These are phyloP conservation scores for Diutina scorzettiae DNA, from an alignment of 1,139 yeast genomes.

Conservation along the genomic window DNA sequence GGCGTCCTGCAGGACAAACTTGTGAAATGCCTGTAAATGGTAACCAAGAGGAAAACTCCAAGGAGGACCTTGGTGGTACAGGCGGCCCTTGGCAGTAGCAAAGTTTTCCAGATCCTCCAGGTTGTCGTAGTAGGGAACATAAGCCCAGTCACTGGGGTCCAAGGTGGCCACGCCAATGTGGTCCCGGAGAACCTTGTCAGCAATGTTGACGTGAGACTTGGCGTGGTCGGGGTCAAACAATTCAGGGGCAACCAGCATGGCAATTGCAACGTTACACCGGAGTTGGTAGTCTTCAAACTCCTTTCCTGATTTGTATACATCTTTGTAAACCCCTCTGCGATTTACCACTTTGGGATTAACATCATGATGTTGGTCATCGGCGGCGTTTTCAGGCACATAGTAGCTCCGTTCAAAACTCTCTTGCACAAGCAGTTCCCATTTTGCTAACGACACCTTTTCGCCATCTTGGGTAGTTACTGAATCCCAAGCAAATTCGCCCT, in stretches of 20 bases:
- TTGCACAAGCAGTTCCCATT: slow-evolving; percentile 65
- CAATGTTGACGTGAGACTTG: slow-evolving; percentile 47
- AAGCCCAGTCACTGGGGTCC: slow-evolving; percentile 86
- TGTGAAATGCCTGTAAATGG: slow-evolving; percentile 53
- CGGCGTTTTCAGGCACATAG: slow-evolving; percentile 56
- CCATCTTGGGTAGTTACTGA: slow-evolving; percentile 35
- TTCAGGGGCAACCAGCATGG: slow-evolving; percentile 91
- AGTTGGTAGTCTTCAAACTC: slow-evolving; percentile 90
- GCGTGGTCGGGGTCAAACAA: slow-evolving; percentile 58
- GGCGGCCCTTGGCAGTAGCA: slow-evolving; percentile 89
- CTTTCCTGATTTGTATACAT: slow-evolving; percentile 67
- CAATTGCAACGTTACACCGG: slow-evolving; percentile 86
- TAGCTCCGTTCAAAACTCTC: slow-evolving; percentile 68
- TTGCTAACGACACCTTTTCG: slow-evolving; percentile 32
- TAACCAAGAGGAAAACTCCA: slow-evolving; percentile 94
- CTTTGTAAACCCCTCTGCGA: slow-evolving; percentile 91
- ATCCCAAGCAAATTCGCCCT: slow-evolving; percentile 36
- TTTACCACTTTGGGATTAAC: slow-evolving; percentile 58
- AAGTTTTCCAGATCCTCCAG: slow-evolving; percentile 74
- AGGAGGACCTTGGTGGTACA: slow-evolving; percentile 98
- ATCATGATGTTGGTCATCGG: slow-evolving; percentile 39
- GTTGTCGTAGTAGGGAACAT: slow-evolving; percentile 79
- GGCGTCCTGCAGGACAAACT: slow-evolving; percentile 39
- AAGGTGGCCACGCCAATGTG: slow-evolving; percentile 88
- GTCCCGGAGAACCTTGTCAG: slow-evolving; percentile 69